Conservation (phyloP, 805 yeast species). For the Cyberlindnera sargentensis region DNA sequence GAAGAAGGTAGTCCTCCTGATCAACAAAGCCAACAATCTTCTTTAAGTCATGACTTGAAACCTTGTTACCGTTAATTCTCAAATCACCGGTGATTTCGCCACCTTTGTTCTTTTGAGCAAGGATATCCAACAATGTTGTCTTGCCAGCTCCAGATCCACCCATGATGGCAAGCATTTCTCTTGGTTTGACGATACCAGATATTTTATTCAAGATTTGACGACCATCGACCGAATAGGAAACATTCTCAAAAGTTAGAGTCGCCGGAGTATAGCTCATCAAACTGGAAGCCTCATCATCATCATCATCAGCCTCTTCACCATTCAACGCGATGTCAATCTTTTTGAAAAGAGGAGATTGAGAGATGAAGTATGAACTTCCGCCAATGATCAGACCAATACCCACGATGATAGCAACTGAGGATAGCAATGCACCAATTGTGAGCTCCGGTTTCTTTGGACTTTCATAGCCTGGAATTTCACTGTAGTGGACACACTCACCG, state of each 20-base stretch:
- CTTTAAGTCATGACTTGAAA: constrained; percentile 38
- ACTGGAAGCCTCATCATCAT: constrained; percentile 34
- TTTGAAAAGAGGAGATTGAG: constrained; percentile 55
- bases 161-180: constrained; percentile 91
- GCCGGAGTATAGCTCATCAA: constrained; percentile 57
- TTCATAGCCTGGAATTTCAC: constrained; percentile 88
- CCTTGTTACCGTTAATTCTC: constrained; percentile 63
- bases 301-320: constrained; percentile 20
- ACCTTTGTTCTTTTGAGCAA: constrained; percentile 81
- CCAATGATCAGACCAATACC: constrained; percentile 33
- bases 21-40: constrained; percentile 89
- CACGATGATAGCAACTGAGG: constrained; percentile 37
- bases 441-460: constrained; percentile 45
- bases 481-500: constrained; percentile 88
- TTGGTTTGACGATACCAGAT: constrained; percentile 75
- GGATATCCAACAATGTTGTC: constrained; percentile 84
- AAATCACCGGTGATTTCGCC: constrained; percentile 66
- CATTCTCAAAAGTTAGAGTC: constrained; percentile 65
- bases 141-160: constrained; percentile 99
- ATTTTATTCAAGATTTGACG: constrained; percentile 52
- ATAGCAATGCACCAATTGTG: constrained; percentile 39
- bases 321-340: constrained; percentile 21
- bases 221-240: constrained; percentile 52
- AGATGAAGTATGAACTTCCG: constrained; percentile 38
- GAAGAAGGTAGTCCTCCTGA: constrained; percentile 85